Conservation (phyloP, 495 filamentous ascomycete species). For the Aspergillus coremiiformis region DNA sequence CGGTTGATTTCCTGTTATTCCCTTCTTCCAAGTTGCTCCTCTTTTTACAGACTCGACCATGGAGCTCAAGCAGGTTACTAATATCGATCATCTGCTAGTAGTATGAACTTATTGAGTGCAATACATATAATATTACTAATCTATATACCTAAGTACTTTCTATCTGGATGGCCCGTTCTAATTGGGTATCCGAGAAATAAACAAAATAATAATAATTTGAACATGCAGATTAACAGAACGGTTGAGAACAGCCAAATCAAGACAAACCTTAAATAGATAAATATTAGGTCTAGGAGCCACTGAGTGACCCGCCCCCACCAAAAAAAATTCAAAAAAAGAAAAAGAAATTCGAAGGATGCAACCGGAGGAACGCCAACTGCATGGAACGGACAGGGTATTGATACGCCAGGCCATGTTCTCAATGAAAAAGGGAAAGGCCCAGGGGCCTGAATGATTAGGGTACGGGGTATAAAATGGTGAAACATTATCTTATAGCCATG, state of each 20-base stretch:
- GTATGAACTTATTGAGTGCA: neutral
- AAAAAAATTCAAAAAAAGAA: no score
- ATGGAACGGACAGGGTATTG: neutral
- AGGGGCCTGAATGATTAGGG: neutral
- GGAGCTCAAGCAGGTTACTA: no score
- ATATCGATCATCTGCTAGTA: no score
- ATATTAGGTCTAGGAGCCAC: neutral
- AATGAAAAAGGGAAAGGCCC: neutral
- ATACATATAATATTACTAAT: neutral
- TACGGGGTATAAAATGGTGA: neutral
- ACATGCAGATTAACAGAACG: neutral
- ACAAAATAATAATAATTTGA: neutral
- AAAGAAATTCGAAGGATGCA: neutral
- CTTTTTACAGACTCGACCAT: no score
- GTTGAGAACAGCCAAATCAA: neutral
- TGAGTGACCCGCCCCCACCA: no score
- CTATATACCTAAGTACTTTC: neutral
- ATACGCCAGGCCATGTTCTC: neutral
- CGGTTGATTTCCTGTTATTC: no score
- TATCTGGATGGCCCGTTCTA: neutral
- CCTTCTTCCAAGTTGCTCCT: no score
- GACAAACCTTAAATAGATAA: neutral
- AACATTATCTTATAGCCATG: neutral
- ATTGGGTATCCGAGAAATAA: neutral
- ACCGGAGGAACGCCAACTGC: neutral